phyloP scores from a whole-genome alignment of 1,284 basidiomycete species.

The Puccinia horiana region DNA sequence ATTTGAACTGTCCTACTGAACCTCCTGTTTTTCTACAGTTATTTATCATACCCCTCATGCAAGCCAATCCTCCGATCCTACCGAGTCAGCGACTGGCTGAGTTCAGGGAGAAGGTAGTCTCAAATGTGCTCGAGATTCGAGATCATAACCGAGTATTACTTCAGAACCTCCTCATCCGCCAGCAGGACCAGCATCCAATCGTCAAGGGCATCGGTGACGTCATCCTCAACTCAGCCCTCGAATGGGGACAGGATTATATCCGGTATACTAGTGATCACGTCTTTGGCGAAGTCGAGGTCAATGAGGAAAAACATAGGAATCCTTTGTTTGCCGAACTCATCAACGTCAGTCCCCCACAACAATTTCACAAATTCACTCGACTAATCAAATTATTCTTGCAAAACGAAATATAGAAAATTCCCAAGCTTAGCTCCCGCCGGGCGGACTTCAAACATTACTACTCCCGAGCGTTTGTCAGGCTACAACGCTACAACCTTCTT shows the following conservation, averaged over 20 bases:
- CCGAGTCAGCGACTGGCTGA: constrained; percentile 68
- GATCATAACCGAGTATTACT: constrained; percentile 78
- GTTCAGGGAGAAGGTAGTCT: constrained; percentile 84
- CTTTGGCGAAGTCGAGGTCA: constrained; percentile 78
- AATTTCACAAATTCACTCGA: not conserved
- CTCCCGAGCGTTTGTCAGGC: constrained; percentile 81
- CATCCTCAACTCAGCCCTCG: constrained; percentile 80
- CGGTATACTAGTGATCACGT: constrained; percentile 82
- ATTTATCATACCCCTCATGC: constrained; percentile 76
- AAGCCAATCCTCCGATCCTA: constrained; percentile 73
- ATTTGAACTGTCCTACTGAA: constrained; percentile 16
- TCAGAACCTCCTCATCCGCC: constrained; percentile 80
- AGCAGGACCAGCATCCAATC: constrained; percentile 81
- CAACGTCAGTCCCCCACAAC: constrained; percentile 66
- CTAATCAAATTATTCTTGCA: not conserved
- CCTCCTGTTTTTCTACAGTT: constrained; percentile 60
- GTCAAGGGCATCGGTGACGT: constrained; percentile 87
- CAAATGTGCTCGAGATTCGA: constrained; percentile 79
- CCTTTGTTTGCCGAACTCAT: constrained; percentile 79
- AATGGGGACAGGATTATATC: constrained; percentile 83
- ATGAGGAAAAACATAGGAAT: constrained; percentile 80
- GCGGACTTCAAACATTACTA: constrained; percentile 81
- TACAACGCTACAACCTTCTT: constrained; percentile 84
- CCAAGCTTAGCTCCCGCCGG: constrained; percentile 64
- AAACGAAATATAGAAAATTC: constrained; percentile 29